Evolutionary conservation across 176 grass and related monocot genomes (phyloP).

Genomic region (Juncus inflexus): DNA sequence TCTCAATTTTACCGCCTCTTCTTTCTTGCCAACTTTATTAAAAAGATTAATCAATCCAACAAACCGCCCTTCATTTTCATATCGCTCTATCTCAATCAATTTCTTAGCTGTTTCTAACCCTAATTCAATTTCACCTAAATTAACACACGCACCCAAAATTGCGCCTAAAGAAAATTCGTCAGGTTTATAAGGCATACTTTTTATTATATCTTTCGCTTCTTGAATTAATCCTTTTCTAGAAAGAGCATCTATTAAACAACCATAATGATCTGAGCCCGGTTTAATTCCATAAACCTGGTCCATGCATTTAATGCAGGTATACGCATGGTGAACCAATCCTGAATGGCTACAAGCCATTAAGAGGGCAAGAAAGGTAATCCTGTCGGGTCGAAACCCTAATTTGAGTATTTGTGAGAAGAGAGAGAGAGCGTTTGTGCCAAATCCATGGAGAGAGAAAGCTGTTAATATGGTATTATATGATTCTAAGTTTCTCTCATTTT

Average conservation of each 20-base stretch:
- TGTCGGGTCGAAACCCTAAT: constrained; percentile 40
- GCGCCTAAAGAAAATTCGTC: constrained; percentile 39
- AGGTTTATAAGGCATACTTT: constrained; percentile 37
- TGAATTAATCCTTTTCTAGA: constrained; percentile 33
- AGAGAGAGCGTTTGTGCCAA: constrained; percentile 10
- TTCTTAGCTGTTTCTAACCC: constrained; percentile 33
- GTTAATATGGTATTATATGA: constrained; percentile 58
- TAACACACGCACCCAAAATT: constrained; percentile 57
- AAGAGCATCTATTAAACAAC: constrained; percentile 59
- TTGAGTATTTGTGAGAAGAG: constrained; percentile 42
- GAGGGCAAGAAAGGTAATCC: constrained; percentile 41
- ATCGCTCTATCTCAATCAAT: constrained; percentile 30
- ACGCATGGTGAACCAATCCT: constrained; percentile 42
- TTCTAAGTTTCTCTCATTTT: constrained; percentile 41
- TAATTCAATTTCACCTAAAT: constrained; percentile 46
- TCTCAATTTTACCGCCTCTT: constrained; percentile 32
- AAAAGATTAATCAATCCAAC: constrained; percentile 42
- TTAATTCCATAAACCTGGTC: constrained; percentile 24
- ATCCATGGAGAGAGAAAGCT: constrained; percentile 50
- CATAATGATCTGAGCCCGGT: constrained; percentile 47
- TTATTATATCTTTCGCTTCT: constrained; percentile 50
- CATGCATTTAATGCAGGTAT: constrained; percentile 34
- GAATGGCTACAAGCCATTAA: constrained; percentile 60
- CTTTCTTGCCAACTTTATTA: constrained; percentile 33
- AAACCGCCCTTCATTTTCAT: constrained; percentile 27